These are phyloP conservation scores for Entamoeba nuttalli DNA, from an alignment of 208 protist genomes.

Conservation along the genomic window DNA sequence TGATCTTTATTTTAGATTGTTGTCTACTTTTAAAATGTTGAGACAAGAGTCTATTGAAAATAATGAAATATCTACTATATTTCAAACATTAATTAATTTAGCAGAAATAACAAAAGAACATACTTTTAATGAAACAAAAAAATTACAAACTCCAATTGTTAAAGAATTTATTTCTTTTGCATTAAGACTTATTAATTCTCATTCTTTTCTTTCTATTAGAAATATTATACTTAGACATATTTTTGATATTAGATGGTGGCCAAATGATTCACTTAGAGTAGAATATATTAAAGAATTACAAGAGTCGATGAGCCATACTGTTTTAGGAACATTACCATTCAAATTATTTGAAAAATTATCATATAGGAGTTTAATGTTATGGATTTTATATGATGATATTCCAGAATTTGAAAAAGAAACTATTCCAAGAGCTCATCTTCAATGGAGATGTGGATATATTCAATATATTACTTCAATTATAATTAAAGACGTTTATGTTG, in stretches of 20 bases:
- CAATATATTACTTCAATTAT: background rate
- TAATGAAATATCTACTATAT: background rate
- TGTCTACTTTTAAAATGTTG: background rate
- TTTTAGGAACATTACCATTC: background rate
- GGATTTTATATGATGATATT: background rate
- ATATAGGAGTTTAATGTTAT: background rate
- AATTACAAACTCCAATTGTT: background rate
- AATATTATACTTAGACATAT: background rate
- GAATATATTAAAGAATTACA: background rate
- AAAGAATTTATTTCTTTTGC: background rate
- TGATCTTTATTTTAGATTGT: background rate
- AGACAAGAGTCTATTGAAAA: background rate
- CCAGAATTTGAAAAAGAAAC: background rate
- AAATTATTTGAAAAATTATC: background rate
- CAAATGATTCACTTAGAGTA: background rate
- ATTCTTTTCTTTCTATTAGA: background rate
- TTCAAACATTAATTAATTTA: background rate
- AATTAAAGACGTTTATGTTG: background rate
- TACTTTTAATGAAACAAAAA: background rate
- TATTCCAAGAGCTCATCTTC: background rate
- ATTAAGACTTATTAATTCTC: background rate
- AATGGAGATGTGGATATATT: background rate
- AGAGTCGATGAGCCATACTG: background rate
- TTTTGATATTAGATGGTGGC: background rate
- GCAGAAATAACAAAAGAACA: background rate